Percentiles rank a stretch among this genome's conserved stretches.
Evolutionary conservation across 257 asterid genomes (phyloP).

Genomic region (Leptodermis oblonga): DNA sequence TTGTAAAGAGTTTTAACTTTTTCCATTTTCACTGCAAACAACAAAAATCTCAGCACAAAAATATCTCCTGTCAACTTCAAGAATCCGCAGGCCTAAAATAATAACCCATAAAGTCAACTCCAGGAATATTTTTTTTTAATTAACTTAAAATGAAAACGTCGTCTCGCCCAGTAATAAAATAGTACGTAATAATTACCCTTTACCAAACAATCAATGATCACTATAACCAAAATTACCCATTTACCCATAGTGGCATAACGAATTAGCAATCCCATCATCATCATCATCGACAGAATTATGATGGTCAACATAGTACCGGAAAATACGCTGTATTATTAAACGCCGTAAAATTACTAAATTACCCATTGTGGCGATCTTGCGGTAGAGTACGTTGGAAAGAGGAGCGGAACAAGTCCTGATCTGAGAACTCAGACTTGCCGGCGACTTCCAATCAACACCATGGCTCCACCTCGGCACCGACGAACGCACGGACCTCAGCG

Average conservation of each 20-base stretch:
- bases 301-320: neutral
- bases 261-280: neutral
- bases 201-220: no score
- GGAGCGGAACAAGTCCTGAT: constrained; percentile 60
- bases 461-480: constrained; percentile 82
- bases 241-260: constrained; percentile 16
- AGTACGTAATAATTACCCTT: neutral
- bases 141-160: neutral
- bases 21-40: neutral
- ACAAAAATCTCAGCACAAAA: no score
- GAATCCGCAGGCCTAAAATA: neutral
- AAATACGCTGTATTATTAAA: neutral
- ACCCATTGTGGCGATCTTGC: constrained; percentile 88
- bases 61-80: constrained; percentile 9
- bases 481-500: constrained; percentile 27
- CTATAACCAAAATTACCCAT: neutral
- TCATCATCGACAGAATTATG: neutral
- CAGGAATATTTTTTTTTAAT: neutral
- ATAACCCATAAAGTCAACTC: constrained; percentile 5
- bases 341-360: constrained; percentile 11
- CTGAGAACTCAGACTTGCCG: constrained; percentile 56
- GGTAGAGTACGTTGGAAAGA: constrained; percentile 38
- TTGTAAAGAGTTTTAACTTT: neutral
- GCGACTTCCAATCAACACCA: constrained; percentile 87
- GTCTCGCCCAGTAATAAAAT: neutral